Evolutionary conservation across 2,329 filamentous ascomycete genomes (phyloP).

Genomic region (Byssothecium circinans): DNA sequence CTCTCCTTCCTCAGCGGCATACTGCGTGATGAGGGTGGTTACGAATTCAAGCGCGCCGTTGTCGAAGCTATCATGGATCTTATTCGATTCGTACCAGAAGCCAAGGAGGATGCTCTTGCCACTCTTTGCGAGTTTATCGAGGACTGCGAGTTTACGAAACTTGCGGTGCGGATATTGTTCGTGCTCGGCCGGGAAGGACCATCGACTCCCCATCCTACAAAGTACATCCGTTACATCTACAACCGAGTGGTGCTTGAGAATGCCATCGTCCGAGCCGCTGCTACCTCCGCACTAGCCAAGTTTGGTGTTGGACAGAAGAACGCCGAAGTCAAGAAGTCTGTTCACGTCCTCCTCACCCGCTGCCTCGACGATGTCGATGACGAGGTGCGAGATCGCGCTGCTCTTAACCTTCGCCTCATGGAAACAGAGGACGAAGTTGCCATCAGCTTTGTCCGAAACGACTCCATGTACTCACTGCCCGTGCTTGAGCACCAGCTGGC

Average conservation of each 20-base stretch:
- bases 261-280: constrained; percentile 89
- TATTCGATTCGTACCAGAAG: constrained; percentile 97
- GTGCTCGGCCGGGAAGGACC: constrained; percentile 92
- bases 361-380: constrained; percentile 97
- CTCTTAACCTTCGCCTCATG: constrained; percentile 90
- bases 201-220: constrained; percentile 92
- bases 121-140: constrained; percentile 99
- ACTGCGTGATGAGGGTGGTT: constrained; percentile 92
- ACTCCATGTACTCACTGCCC: constrained; percentile 92
- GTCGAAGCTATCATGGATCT: constrained; percentile 99
- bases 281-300: constrained; percentile 93
- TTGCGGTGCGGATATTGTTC: constrained; percentile 92
- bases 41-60: constrained; percentile 96
- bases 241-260: constrained; percentile 98
- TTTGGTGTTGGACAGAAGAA: constrained; percentile 96
- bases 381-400: constrained; percentile 93
- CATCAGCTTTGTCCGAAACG: constrained; percentile 88
- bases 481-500: constrained; percentile 97
- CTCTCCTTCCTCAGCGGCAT: constrained; percentile 97
- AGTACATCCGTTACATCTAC: constrained; percentile 99
- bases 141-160: constrained; percentile 98
- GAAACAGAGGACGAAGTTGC: constrained; percentile 86
- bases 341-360: constrained; percentile 85
- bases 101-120: constrained; percentile 77
- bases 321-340: constrained; percentile 93